Conservation (phyloP, 192 early-diverging fungal species). For the Fimicolochytrium jonesii region DNA sequence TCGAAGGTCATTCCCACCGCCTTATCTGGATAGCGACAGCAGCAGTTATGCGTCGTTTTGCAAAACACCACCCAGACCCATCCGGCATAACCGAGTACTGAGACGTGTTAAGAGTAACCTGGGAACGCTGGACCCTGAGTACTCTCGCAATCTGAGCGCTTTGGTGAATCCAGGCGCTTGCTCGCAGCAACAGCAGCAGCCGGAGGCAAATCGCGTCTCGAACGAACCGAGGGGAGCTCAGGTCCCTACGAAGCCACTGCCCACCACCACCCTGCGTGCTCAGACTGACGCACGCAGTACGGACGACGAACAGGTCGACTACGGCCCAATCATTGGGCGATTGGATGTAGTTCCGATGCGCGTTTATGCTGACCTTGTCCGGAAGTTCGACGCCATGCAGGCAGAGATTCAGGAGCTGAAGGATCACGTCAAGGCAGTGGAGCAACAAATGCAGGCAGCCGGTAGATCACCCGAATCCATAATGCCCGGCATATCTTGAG, state of each 20-base stretch:
- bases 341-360: constrained; percentile 12
- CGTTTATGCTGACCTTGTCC: constrained; percentile 13
- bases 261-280: not conserved
- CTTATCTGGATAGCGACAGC: no score
- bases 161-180: not conserved
- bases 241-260: not conserved
- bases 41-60: no score
- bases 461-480: no score
- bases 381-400: constrained; percentile 19
- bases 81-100: no score
- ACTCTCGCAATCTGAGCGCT: not conserved
- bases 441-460: not conserved
- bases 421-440: not conserved
- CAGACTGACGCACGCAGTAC: not conserved
- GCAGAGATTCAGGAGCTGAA: constrained; percentile 14
- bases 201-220: no score
- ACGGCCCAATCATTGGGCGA: constrained; percentile 22
- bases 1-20: no score
- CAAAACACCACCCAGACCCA: no score
- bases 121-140: not conserved
- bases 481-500: no score
- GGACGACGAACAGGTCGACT: not conserved
- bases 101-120: no score
- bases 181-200: no score
- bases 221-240: not conserved